Evolutionary conservation across 441 rosid genomes (phyloP), one percentile per base, ranked within the genome.

Genomic region (Euphorbia corollata): DNA sequence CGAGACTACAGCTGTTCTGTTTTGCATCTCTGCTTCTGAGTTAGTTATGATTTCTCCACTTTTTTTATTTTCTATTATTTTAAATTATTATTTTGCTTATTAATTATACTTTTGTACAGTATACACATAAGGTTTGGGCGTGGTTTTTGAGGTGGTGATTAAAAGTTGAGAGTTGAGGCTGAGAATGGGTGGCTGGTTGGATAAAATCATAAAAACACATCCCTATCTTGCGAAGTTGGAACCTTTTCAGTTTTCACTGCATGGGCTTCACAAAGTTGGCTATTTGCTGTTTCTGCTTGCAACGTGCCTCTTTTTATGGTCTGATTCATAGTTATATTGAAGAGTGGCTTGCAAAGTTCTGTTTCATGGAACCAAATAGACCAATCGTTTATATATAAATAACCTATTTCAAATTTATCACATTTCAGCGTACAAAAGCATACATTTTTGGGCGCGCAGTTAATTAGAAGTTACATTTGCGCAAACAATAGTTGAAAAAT

Each of bases 1-100:
- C 4, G 82, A 77, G 68, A 81, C 76, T 64, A 77, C 75, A 38
- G 71, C 75, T 75, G 82, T 67, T 79, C 84, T 83, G 80, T 77
- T 83, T 32, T 82, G 70, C 96, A 85, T 86, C 71, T 78, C 72
- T 68, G 9, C 45, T 45, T n/a, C 64, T 69, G 24, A 59, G 34
- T 54, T 18, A 39, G 47, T 20, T 45, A 24, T 20, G 39, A 53
- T 36, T 38, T 63, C 12, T 57, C 16, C 18, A 0, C 15, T 36
- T 20, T 22, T 62, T 72, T 77, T 30, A 32, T 63, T 61, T 8
- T 11, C 15, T 0, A 10, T 41, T 41, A 8, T 41, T 41, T 50
- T 66, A 11, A 23, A 38, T 38, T 39, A 59, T 59, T 36, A 34
- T 8, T 41, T 51, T 27, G 20, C 47, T 73, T 47, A 23, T 12